Evolutionary conservation across 176 grass and related monocot species (phyloP).

Genomic region (Elymus sibiricus): DNA sequence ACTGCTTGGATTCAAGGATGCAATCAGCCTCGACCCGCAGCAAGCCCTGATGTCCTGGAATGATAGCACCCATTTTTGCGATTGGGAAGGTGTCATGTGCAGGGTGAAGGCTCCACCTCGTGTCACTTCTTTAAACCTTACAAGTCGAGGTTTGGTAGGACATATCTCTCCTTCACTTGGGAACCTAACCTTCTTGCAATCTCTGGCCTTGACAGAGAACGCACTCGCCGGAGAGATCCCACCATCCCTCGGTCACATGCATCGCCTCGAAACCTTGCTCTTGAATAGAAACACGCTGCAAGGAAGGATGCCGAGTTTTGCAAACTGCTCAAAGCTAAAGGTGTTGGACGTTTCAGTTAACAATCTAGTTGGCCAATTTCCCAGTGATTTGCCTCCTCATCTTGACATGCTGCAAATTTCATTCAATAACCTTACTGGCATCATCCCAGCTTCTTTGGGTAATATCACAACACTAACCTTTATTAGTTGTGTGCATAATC

Average conservation of each 20-base stretch:
- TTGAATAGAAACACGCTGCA: background rate
- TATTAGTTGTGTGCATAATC: accelerated
- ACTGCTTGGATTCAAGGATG: background rate
- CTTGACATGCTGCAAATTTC: background rate
- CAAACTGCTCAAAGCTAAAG: background rate
- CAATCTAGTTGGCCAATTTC: background rate
- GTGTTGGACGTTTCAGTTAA: accelerated
- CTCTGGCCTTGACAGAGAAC: background rate
- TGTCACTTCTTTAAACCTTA: background rate
- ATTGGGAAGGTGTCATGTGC: background rate
- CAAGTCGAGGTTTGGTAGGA: background rate
- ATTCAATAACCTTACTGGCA: background rate
- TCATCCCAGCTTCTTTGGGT: background rate
- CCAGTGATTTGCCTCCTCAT: background rate
- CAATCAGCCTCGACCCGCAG: background rate
- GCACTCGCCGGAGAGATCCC: background rate
- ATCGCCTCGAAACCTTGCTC: background rate
- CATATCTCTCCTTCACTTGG: background rate
- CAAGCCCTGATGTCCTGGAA: background rate
- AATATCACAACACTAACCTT: background rate
- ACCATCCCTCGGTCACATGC: background rate
- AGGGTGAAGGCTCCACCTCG: background rate
- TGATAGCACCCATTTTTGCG: too few relatives aligned
- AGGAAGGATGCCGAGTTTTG: background rate
- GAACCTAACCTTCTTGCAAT: background rate